Base-by-base conservation (phyloP, 2,329 filamentous ascomycete genomes). In the Gyromitra esculenta region DNA sequence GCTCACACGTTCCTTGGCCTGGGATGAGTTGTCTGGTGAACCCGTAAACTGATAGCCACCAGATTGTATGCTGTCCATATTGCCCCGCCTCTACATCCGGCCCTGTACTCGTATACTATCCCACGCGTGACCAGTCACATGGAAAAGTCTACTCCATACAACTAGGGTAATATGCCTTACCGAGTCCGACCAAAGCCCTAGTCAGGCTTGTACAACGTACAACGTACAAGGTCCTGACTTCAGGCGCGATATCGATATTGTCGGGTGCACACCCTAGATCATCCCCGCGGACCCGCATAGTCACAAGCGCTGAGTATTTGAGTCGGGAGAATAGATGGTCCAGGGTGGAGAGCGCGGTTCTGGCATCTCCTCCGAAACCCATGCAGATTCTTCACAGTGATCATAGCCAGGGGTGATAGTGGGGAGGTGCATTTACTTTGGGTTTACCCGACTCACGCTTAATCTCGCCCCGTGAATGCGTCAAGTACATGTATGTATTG, bases 221-320 rank as follows among this genome's bases (percentile, higher is more conserved):
- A 74, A 69, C 54, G 41, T 67, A 8, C 64, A 74, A 69, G 64
- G 65, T 69, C 68, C 45, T 63, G 45, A 74, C 65, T 63, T 69
- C 64, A 69, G 71, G 65, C 65, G 65, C 65, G 21, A 63, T 62
- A 18, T 60, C 11, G 45, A 48, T 59, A 31, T 3, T 25, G 57
- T 57, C 63, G 63, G 71, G 50, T 70, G 64, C 31, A 8, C 45
- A 15, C 21, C 45, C 25, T 70, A 52, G 52, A n/a, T 31, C 21
- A 31, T 31, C 35, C 57, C 48, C 59, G 48, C n/a, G 50, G 69
- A 72, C 69, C 60, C 60, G 50, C 60, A 73, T 48, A 37, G 9
- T 60, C 25, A 50, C 69, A 72, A 57, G 57, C 56, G 57, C 67
- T 41, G 54, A 35, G 21, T n/a, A 11, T 50, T 52, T 15, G 25